Conservation (phyloP, 2,329 filamentous ascomycete species). For the Aspergillus neoniger region DNA sequence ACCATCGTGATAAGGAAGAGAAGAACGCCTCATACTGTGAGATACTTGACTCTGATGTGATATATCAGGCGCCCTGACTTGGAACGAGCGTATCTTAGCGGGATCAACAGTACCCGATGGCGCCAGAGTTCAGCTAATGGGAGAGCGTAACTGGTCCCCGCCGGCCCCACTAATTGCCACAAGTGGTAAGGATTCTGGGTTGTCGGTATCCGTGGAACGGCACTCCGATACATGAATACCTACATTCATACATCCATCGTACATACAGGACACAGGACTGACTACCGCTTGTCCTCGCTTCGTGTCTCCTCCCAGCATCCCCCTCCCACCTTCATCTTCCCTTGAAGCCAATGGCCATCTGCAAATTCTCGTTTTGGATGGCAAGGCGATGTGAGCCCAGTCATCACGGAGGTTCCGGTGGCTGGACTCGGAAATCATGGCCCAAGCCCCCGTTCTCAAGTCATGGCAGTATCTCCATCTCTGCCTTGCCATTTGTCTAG, state of each 20-base stretch:
- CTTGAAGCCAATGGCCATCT: constrained; percentile 13
- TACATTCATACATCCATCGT: constrained; percentile 4
- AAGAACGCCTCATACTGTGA: too few relatives aligned
- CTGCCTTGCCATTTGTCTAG: constrained; percentile 9
- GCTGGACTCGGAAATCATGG: constrained; percentile 18
- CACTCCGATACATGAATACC: background rate
- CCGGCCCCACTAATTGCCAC: background rate
- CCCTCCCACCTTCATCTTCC: constrained; percentile 12
- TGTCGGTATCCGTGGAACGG: background rate
- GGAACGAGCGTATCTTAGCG: background rate
- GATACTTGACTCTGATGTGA: constrained; percentile 7
- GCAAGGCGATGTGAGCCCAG: constrained; percentile 18
- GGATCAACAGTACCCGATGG: constrained; percentile 4
- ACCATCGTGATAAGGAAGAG: constrained; percentile 3
- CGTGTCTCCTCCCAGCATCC: constrained; percentile 13
- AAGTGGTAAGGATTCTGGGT: background rate
- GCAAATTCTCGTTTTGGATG: constrained; percentile 10
- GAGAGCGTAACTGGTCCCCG: background rate
- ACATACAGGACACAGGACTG: constrained; percentile 14
- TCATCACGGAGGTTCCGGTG: constrained; percentile 18
- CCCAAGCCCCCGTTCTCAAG: constrained; percentile 11
- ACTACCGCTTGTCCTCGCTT: constrained; percentile 14
- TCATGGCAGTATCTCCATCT: constrained; percentile 16
- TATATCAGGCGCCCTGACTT: constrained; percentile 14
- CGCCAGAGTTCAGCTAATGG: background rate